A percentile compares a stretch with the other conserved stretches of the same genome.
Evolutionary conservation across 768 basidiomycete genomes (phyloP).

Genomic region (Suillus weaverae): DNA sequence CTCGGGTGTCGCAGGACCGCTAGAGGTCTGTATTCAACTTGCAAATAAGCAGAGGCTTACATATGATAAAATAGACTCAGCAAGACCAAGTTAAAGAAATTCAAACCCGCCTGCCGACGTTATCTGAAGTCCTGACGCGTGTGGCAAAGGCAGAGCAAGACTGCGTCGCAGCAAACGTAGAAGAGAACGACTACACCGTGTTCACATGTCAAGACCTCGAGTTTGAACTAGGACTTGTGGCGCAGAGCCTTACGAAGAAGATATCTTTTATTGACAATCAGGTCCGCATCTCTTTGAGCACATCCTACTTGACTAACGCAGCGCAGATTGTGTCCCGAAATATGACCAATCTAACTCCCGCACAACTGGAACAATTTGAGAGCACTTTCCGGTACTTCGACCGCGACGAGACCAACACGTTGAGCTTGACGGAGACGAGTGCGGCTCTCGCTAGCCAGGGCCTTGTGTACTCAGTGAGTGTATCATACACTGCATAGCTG

Average conservation of each 20-base stretch:
- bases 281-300: constrained; percentile 39
- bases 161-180: constrained; percentile 86
- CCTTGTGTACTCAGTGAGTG: constrained; percentile 80
- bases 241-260: constrained; percentile 82
- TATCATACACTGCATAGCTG: neutral
- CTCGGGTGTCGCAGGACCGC: constrained; percentile 69
- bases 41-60: constrained; percentile 10
- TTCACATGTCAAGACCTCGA: constrained; percentile 87
- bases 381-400: constrained; percentile 98
- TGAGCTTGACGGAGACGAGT: constrained; percentile 83
- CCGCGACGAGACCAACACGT: constrained; percentile 86
- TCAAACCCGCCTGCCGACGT: constrained; percentile 63
- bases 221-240: constrained; percentile 84
- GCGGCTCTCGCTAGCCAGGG: constrained; percentile 93
- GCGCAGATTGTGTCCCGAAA: constrained; percentile 87
- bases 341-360: constrained; percentile 92
- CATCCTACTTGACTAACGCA: neutral
- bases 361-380: constrained; percentile 95
- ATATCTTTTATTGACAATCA: constrained; percentile 97
- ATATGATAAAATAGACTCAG: constrained; percentile 55
- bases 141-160: constrained; percentile 70
- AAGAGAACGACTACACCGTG: constrained; percentile 95
- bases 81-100: constrained; percentile 66
- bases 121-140: constrained; percentile 55
- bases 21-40: constrained; percentile 54